These are phyloP conservation scores for Annulohypoxylon bovei DNA, from an alignment of 495 filamentous ascomycete genomes.

Conservation along the genomic window DNA sequence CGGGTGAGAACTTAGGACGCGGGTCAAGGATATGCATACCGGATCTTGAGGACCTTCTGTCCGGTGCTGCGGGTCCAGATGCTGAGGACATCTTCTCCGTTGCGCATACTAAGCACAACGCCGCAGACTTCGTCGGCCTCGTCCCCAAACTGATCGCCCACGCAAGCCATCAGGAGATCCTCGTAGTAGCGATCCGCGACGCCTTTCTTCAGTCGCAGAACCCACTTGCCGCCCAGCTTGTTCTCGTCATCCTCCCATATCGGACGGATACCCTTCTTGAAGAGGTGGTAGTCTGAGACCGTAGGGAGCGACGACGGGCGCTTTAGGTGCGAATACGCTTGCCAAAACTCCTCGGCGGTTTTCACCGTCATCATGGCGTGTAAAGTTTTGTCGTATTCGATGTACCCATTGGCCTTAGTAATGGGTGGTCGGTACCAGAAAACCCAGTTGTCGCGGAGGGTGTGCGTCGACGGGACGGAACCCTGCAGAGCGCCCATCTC, in stretches of 20 bases:
- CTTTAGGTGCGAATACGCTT: conserved; percentile 90
- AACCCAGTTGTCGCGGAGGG: conserved; percentile 88
- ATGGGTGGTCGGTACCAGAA: conserved; percentile 97
- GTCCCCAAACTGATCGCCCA: conserved; percentile 95
- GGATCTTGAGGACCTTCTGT: conserved; percentile 93
- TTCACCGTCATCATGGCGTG: conserved; percentile 83
- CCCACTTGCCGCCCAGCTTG: conserved; percentile 96
- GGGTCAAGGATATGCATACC: conserved; percentile 63
- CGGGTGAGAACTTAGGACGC: conserved; percentile 1
- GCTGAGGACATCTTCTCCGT: conserved; percentile 95
- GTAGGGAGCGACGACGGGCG: conserved; percentile 86
- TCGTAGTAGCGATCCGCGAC: conserved; percentile 98
- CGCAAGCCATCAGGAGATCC: conserved; percentile 87
- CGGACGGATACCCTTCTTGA: conserved; percentile 94
- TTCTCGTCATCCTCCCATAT: conserved; percentile 99
- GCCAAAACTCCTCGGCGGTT: conserved; percentile 91
- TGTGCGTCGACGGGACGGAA: conserved; percentile 55
- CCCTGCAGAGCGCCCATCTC: conserved; percentile 49
- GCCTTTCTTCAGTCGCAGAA: conserved; percentile 93
- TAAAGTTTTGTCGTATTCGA: conserved; percentile 97
- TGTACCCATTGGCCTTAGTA: conserved; percentile 84
- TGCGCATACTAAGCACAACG: conserved; percentile 90
- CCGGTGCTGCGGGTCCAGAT: conserved; percentile 96
- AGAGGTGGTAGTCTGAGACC: conserved; percentile 97
- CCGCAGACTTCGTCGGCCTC: conserved; percentile 95